Evolutionary conservation across 768 basidiomycete species (phyloP).

Genomic region (Russula sp.): DNA sequence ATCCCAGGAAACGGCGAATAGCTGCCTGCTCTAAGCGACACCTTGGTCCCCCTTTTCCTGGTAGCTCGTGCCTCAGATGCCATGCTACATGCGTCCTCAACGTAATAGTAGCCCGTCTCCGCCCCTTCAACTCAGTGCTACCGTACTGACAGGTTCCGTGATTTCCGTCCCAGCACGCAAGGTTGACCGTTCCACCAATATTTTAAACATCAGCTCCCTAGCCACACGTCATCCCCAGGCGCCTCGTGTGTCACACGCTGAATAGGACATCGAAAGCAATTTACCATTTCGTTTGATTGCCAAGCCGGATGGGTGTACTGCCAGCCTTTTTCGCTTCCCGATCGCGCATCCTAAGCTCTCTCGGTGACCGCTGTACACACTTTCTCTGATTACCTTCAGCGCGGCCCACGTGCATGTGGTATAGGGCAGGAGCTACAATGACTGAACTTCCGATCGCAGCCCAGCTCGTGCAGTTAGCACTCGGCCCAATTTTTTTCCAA

Average conservation of each 20-base stretch:
- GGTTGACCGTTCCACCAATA: constrained; percentile 5
- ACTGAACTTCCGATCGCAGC: constrained; percentile 7
- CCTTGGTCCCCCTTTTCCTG: constrained; percentile 1
- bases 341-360: neutral
- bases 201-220: constrained; percentile 10
- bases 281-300: constrained; percentile 6
- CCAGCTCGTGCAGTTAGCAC: neutral
- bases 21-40: constrained; percentile 13
- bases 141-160: constrained; percentile 9
- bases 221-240: constrained; percentile 4
- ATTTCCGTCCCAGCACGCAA: constrained; percentile 7
- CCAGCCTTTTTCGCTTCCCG: constrained; percentile 11
- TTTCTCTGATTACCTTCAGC: neutral
- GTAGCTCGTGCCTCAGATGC: constrained; percentile 3
- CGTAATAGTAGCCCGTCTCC: constrained; percentile 11
- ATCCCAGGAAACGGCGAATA: constrained; percentile 8
- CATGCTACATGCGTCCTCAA: constrained; percentile 10
- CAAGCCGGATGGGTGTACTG: neutral
- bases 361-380: constrained; percentile 1
- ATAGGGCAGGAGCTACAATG: constrained; percentile 8
- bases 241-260: constrained; percentile 22
- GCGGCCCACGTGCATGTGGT: constrained; percentile 6
- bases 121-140: neutral
- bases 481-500: neutral
- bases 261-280: constrained; percentile 4